Conservation (phyloP, 2,329 filamentous ascomycete genomes). For the Colletotrichum sp. region DNA sequence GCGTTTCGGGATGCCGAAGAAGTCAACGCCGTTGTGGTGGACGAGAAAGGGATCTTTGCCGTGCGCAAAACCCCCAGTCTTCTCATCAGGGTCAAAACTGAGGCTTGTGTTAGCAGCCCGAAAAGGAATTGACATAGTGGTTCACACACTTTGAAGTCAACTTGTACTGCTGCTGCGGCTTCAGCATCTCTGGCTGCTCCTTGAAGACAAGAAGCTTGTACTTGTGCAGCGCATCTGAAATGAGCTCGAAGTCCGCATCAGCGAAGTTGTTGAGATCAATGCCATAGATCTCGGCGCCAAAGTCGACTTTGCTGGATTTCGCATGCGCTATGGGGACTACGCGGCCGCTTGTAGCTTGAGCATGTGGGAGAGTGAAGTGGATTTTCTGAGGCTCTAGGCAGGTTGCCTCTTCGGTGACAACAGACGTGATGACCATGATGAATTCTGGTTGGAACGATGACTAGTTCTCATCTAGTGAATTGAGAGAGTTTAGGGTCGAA, state of each 20-base stretch:
- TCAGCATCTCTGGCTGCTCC: not conserved
- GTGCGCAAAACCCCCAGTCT: slow-evolving; percentile 40
- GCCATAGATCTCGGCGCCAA: not conserved
- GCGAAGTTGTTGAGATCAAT: not conserved
- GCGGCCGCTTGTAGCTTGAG: not conserved
- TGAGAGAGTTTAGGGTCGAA: not conserved
- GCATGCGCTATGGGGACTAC: not conserved
- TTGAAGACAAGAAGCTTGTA: not conserved
- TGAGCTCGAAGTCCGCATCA: not conserved
- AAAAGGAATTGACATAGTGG: not conserved
- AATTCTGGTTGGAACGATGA: not conserved
- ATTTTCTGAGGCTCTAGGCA: not conserved
- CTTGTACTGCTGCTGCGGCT: not conserved
- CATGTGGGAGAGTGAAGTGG: not conserved
- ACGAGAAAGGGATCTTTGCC: slow-evolving; percentile 37
- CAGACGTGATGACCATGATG: not conserved
- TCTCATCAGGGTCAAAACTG: slow-evolving; percentile 19
- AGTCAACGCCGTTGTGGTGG: slow-evolving; percentile 30
- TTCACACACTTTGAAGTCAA: not conserved
- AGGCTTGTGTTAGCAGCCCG: accelerated
- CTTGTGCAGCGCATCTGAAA: not conserved
- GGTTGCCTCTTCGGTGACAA: not conserved
- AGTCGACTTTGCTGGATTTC: not conserved
- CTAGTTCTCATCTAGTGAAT: not conserved
- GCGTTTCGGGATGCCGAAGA: slow-evolving; percentile 45